phyloP scores from a whole-genome alignment of 108 stramenopile genomes.

The Chaetoceros muelleri region DNA sequence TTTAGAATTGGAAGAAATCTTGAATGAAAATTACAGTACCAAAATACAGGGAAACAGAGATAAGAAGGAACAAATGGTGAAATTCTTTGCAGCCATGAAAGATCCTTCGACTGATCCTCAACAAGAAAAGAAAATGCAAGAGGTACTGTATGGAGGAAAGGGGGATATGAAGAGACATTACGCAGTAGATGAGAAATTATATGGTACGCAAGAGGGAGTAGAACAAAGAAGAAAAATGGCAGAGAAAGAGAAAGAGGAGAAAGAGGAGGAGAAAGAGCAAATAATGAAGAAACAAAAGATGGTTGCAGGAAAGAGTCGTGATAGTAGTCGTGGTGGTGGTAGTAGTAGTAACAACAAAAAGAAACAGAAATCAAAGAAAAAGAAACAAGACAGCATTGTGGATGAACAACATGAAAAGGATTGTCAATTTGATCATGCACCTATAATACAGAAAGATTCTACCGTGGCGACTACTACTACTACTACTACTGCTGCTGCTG shows the following conservation, averaged over 20 bases:
- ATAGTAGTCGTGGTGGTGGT: too few relatives aligned
- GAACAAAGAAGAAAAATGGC: conserved; percentile 7
- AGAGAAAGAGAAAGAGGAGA: conserved; percentile 14
- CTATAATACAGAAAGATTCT: too few relatives aligned
- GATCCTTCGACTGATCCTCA: conserved; percentile 4
- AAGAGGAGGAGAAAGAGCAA: background rate
- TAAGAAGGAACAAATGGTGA: background rate
- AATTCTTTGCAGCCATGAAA: background rate
- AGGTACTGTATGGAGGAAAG: conserved; percentile 29
- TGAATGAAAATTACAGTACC: conserved; percentile 28
- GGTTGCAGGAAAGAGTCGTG: background rate
- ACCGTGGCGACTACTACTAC: too few relatives aligned
- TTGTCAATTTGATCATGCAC: too few relatives aligned
- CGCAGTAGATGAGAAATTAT: conserved; percentile 29
- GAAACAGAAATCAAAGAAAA: too few relatives aligned
- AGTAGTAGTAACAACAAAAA: too few relatives aligned
- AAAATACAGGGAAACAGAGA: conserved; percentile 23
- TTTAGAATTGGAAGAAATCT: conserved; percentile 25
- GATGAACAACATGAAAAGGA: too few relatives aligned
- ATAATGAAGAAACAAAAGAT: background rate
- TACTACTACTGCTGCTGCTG: too few relatives aligned
- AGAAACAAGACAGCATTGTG: too few relatives aligned
- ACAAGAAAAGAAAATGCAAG: conserved; percentile 24
- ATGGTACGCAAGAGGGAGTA: conserved; percentile 37
- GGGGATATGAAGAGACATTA: conserved; percentile 31